Base-by-base conservation (phyloP, 1,139 yeast species). In the Kodamaea fungicola region DNA sequence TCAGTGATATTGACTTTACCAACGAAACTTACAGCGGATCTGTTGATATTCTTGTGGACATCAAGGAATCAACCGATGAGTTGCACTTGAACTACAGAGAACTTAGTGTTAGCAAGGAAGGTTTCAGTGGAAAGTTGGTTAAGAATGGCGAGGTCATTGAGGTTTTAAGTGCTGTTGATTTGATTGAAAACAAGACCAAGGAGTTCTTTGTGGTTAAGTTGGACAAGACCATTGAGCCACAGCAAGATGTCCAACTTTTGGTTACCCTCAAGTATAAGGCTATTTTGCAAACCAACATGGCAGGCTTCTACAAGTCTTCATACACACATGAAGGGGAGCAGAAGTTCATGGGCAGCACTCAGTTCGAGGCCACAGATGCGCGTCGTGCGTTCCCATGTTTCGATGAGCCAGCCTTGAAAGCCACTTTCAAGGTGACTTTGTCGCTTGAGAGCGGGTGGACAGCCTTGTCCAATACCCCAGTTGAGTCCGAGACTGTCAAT, bases 381-480 rank as follows among this genome's bases (percentile, higher is more conserved):
- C 78, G 96, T 52, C 74, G 90, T 49, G 95, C 96, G 3, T 87
- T 88, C 70, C 96, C 96, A 13, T 86, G 92, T 57, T 80, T 83
- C 50, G 96, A 88, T 60, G 96, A 88, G 59, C 96, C 96, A 8
- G 78, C 81, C 38, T 72, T 81, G 43, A 88, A 88, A 67, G 92
- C 96, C 9, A 75, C 82, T 33, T 88, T 86, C 55, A 40, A 40
- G 34, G 47, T 51, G 12, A 35, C 41, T 9, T 22, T 51, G 29
- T 38, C 46, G 4, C 39, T 48, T 22, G 38, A 41, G 21, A 33
- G 36, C 12, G 44, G 44, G 25, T 47, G 47, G 51, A 44, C 47
- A 12, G 54, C 46, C 4, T 45, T 50, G 38, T 43, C 46, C 31
- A 51, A 51, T 34, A 49, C 47, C 23, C 53, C 53, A 3, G 52